Evolutionary conservation across 805 yeast genomes (phyloP).

Genomic region (Sugiyamaella floridensis): DNA sequence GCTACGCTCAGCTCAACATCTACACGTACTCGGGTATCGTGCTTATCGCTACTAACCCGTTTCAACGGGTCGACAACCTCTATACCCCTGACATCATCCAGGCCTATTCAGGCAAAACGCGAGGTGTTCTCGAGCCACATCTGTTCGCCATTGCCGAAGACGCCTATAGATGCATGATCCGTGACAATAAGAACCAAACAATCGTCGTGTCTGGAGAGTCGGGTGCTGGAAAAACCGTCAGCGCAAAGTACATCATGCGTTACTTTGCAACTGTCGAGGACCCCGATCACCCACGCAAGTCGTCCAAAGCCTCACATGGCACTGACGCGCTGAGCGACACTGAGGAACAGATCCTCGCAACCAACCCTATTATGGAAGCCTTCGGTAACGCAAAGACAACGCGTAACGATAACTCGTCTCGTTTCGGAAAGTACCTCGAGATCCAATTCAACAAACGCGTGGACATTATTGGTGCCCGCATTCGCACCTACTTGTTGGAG

Average conservation of each 20-base stretch:
- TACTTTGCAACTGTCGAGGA: constrained; percentile 90
- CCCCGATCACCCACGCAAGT: constrained; percentile 31
- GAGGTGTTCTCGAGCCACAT: constrained; percentile 97
- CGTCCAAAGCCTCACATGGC: constrained; percentile 4
- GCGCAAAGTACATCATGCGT: constrained; percentile 96
- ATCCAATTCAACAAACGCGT: constrained; percentile 71
- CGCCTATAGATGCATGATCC: constrained; percentile 90
- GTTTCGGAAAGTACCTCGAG: constrained; percentile 94
- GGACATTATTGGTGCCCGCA: constrained; percentile 87
- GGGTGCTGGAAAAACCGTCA: constrained; percentile 97
- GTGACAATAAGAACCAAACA: constrained; percentile 80
- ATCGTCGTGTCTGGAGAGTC: constrained; percentile 96
- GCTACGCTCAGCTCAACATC: constrained; percentile 84
- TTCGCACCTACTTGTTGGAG: constrained; percentile 86
- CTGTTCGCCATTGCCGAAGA: constrained; percentile 96
- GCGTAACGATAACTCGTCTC: constrained; percentile 93
- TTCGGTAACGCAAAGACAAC: constrained; percentile 98
- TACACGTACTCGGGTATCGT: constrained; percentile 97
- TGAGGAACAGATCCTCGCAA: constrained; percentile 90
- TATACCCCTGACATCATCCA: constrained; percentile 90
- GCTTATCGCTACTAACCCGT: constrained; percentile 92
- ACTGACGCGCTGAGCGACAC: constrained; percentile 72
- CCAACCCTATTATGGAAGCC: constrained; percentile 96
- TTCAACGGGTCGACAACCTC: constrained; percentile 83
- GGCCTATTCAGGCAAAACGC: constrained; percentile 84